Percentiles rank a stretch among this genome's conserved stretches.
Evolutionary conservation across 495 filamentous ascomycete genomes (phyloP).

Genomic region (Podospora fimiseda): DNA sequence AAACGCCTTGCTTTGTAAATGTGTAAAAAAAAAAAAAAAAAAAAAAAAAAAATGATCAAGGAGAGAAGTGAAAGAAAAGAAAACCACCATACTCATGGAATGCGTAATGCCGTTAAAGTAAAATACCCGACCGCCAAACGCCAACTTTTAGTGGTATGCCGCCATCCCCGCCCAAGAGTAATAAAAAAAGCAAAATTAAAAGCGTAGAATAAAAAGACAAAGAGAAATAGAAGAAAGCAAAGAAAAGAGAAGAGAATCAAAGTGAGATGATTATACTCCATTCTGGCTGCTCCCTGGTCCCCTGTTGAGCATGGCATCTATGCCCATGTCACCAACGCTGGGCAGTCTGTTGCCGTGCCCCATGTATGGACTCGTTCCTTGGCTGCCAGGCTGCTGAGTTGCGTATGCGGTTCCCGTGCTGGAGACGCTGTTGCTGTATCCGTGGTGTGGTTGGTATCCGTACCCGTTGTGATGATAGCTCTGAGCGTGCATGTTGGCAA

Average conservation of each 20-base stretch:
- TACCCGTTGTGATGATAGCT: slow-evolving; percentile 15
- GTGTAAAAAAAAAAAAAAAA: slow-evolving; percentile 3
- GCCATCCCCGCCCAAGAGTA: slow-evolving; percentile 5
- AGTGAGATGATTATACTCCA: slow-evolving; percentile 3
- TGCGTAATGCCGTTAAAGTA: too few species aligned
- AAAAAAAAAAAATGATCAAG: background rate
- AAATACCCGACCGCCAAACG: background rate
- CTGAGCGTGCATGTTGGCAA: slow-evolving; percentile 23
- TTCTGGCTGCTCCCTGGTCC: slow-evolving; percentile 16
- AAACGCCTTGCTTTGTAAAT: slow-evolving; percentile 1
- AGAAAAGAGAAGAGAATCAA: background rate
- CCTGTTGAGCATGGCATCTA: slow-evolving; percentile 50
- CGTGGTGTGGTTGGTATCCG: slow-evolving; percentile 17
- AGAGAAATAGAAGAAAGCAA: slow-evolving; percentile 3
- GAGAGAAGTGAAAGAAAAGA: too few species aligned
- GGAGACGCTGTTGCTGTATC: slow-evolving; percentile 38
- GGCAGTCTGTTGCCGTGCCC: slow-evolving; percentile 41
- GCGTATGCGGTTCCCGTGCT: slow-evolving; percentile 27
- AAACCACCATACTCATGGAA: too few species aligned
- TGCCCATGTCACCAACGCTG: slow-evolving; percentile 49
- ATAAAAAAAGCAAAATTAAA: slow-evolving; percentile 7
- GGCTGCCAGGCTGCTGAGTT: slow-evolving; percentile 16
- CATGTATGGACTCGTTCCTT: slow-evolving; percentile 43
- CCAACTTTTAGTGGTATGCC: too few species aligned
- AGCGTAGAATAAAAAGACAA: slow-evolving; percentile 1